These are phyloP conservation scores for Penicillium oxalicum DNA, from an alignment of 2,329 filamentous ascomycete species.

Conservation along the genomic window DNA sequence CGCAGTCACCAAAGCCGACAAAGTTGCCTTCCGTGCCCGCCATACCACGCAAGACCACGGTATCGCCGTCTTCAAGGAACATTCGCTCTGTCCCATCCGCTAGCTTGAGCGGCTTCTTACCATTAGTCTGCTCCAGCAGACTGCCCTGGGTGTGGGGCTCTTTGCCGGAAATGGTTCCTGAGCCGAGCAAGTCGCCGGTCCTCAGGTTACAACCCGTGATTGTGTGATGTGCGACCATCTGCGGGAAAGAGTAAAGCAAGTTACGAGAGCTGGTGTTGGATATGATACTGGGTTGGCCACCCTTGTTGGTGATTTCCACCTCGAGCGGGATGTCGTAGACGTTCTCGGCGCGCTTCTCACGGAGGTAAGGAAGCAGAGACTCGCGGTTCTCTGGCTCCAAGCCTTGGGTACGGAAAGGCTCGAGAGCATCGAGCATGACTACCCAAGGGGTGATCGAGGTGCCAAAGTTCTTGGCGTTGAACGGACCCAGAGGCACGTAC, in stretches of 20 bases:
- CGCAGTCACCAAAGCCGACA: conserved; percentile 72
- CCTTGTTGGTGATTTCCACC: conserved; percentile 49
- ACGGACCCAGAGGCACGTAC: conserved; percentile 74
- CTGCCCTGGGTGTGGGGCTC: conserved; percentile 57
- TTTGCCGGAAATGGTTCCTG: conserved; percentile 69
- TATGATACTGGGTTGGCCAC: conserved; percentile 53
- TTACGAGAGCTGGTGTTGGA: conserved; percentile 57
- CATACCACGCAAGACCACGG: conserved; percentile 59
- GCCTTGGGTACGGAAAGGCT: conserved; percentile 56
- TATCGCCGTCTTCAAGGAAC: conserved; percentile 71
- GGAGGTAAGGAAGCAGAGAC: conserved; percentile 57
- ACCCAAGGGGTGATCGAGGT: conserved; percentile 76
- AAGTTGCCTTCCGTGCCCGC: conserved; percentile 60
- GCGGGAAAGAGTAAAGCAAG: conserved; percentile 74
- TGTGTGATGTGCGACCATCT: conserved; percentile 76
- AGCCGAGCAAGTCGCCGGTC: conserved; percentile 68
- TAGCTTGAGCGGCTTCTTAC: conserved; percentile 59
- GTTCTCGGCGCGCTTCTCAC: conserved; percentile 51
- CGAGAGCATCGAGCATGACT: conserved; percentile 68
- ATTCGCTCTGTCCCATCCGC: conserved; percentile 60
- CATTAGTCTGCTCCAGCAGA: conserved; percentile 66
- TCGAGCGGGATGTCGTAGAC: conserved; percentile 65
- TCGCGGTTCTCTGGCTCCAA: conserved; percentile 49
- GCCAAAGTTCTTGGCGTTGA: conserved; percentile 78
- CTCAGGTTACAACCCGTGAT: conserved; percentile 69